Evolutionary conservation across 768 basidiomycete genomes (phyloP), one percentile per base, ranked within the genome.

Genomic region (Tricholoma hemisulphureum): DNA sequence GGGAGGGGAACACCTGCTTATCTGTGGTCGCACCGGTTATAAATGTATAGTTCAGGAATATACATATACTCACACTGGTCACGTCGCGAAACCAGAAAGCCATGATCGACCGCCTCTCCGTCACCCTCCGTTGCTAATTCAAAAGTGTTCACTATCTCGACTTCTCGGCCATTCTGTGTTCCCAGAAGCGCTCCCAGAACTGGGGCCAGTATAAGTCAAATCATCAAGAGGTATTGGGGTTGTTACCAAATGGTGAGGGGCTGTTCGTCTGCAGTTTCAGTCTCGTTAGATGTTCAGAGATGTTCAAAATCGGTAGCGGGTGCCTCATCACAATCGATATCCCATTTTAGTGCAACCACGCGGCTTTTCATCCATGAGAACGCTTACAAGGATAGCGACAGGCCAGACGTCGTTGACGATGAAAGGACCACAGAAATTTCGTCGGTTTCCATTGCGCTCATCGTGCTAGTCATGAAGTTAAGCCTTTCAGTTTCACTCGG

Each of bases 81-180:
- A 63, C 85, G 83, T 68, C 97, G 80, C 49, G 87, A 86, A 10
- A 86, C 78, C 7, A 98, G 76, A 70, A 95, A 98, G 1, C 79
- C 89, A 59, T 88, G 86, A 72, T 98, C 91, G 8, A 96, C 85
- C 7, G 76, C 73, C 54, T 81, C 79, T 39, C 80, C 81, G 29
- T 79, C 79, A 29, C 74, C 81, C 55, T 82, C 80, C 50, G 87
- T 77, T 6, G 89, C 88, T 49, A 98, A 78, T 69, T 99, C 97
- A 68, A 98, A 99, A 9, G 92, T 90, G 67, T 98, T 99, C 58
- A 96, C 90, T 67, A 99, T 95, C 74, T 98, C 95, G 23, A 99
- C 89, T 66, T 98, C 93, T 59, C 95, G 85, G 20, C 95, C 95
- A 65, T 85, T 88, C 71, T 98, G 95, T 2, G 92, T 95, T 11